These are phyloP conservation scores for Scalesia atractyloides DNA, from an alignment of 129 eudicot genomes.

Conservation along the genomic window DNA sequence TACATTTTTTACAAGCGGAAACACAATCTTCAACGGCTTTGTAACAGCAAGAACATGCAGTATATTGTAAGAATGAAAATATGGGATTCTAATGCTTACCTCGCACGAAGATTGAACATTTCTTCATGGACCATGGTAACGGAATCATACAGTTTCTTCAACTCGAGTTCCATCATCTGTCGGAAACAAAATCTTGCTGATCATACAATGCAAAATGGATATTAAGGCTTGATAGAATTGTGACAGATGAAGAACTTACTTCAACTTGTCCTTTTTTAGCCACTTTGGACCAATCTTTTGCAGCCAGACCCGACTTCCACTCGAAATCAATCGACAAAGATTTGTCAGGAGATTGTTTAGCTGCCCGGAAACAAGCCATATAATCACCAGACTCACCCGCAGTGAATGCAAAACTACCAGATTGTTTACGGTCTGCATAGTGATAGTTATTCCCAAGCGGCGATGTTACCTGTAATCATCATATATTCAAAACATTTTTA, in stretches of 20 bases:
- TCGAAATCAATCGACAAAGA: constrained; percentile 63
- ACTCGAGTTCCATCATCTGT: constrained; percentile 72
- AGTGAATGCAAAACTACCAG: constrained; percentile 28
- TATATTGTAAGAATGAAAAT: not conserved
- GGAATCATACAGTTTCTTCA: constrained; percentile 62
- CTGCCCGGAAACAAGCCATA: constrained; percentile 61
- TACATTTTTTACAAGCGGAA: constrained; percentile 5
- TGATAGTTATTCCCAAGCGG: constrained; percentile 65
- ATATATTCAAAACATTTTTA: too few relatives aligned
- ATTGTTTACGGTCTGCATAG: constrained; percentile 50
- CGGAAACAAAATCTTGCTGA: constrained; percentile 8
- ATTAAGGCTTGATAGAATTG: not conserved
- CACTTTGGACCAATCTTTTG: constrained; percentile 87
- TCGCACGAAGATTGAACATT: constrained; percentile 70
- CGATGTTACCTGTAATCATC: constrained; percentile 61
- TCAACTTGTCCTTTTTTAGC: constrained; percentile 82
- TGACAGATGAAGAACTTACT: not conserved
- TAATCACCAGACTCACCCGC: constrained; percentile 17
- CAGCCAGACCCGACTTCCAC: constrained; percentile 77
- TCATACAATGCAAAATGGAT: not conserved
- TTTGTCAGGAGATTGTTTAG: constrained; percentile 49
- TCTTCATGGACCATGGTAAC: constrained; percentile 62
- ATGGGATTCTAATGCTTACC: constrained; percentile 37
- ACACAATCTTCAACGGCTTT: not conserved
- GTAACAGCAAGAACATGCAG: not conserved